Percentiles rank a stretch among this genome's conserved stretches.
These are phyloP conservation scores for Sporothrix sp. DNA, from an alignment of 2,329 filamentous ascomycete genomes.

Conservation along the genomic window DNA sequence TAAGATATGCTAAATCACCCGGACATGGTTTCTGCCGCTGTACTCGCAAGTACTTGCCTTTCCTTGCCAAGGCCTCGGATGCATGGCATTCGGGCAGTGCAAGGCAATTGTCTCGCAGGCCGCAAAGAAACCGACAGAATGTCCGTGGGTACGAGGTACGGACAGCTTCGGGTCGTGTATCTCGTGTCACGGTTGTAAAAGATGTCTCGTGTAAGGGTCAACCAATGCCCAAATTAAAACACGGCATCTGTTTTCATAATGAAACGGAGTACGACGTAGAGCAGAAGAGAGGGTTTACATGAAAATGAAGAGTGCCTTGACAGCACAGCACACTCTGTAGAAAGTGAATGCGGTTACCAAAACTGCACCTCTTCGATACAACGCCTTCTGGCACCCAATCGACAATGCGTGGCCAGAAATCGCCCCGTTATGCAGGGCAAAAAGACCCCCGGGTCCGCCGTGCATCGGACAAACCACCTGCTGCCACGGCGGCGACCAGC, in stretches of 20 bases:
- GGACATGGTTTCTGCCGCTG: not conserved
- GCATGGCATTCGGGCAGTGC: conserved; percentile 14
- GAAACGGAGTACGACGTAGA: too few species aligned
- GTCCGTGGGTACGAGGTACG: not conserved
- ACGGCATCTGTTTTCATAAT: too few species aligned
- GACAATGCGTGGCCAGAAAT: not conserved
- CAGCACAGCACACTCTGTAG: too few species aligned
- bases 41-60: too few species aligned
- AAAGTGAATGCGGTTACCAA: too few species aligned
- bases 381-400: too few species aligned
- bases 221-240: too few species aligned
- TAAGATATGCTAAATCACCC: not conserved
- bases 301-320: too few species aligned
- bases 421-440: not conserved
- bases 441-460: not conserved
- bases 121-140: not conserved
- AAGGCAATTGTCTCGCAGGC: not conserved
- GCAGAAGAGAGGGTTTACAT: too few species aligned
- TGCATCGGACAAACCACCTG: not conserved
- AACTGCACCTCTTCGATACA: too few species aligned
- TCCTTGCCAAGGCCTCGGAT: conserved; percentile 13
- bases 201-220: not conserved
- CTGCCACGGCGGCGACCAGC: not conserved
- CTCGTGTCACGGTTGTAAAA: not conserved
- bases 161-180: not conserved